These are phyloP conservation scores for Immersiporthe knoxdaviesiana DNA, from an alignment of 2,329 filamentous ascomycete genomes.

Conservation along the genomic window DNA sequence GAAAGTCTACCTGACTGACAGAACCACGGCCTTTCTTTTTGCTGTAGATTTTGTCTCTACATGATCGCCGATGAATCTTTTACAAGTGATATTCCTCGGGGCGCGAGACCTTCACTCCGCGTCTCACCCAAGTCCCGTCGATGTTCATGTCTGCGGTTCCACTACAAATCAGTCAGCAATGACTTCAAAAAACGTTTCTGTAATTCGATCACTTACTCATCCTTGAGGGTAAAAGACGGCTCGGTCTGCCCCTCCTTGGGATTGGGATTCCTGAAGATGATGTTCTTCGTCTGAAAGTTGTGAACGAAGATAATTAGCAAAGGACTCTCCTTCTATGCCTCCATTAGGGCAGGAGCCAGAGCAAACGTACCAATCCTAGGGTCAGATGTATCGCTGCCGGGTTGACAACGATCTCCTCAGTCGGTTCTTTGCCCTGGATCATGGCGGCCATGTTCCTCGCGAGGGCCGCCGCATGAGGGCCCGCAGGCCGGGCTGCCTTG, in stretches of 20 bases:
- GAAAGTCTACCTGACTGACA: neutral
- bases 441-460: conserved; percentile 49
- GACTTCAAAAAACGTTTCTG: neutral
- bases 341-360: no score
- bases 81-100: conserved; percentile 39
- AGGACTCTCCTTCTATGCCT: no score
- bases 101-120: conserved; percentile 35
- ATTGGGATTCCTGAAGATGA: conserved; percentile 40
- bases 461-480: conserved; percentile 48
- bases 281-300: conserved; percentile 35
- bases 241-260: conserved; percentile 35
- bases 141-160: conserved; percentile 39
- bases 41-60: neutral
- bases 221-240: conserved; percentile 35
- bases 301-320: neutral
- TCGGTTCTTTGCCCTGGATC: conserved; percentile 40
- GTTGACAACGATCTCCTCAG: conserved; percentile 37
- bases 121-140: conserved; percentile 36
- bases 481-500: conserved; percentile 50
- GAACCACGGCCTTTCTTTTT: neutral
- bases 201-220: conserved; percentile 37
- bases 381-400: conserved; percentile 47
- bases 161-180: conserved; percentile 29
- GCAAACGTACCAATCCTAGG: conserved; percentile 40
- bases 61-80: neutral